Conservation (phyloP, 495 filamentous ascomycete genomes). For the Penicillium manginii region DNA sequence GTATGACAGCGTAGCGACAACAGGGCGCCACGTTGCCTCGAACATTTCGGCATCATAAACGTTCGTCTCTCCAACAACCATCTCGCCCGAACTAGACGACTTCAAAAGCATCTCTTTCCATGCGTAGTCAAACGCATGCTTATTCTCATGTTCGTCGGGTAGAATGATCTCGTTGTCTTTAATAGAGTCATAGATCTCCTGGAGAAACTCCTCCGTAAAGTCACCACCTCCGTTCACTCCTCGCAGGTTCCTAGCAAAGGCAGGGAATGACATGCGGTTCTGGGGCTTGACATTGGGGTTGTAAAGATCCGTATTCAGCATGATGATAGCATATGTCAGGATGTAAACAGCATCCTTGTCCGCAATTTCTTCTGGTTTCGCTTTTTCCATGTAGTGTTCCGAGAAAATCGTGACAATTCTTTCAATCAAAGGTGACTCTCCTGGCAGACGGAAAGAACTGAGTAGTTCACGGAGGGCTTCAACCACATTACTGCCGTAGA, state of each 20-base stretch:
- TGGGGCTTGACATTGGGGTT: constrained; percentile 85
- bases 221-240: constrained; percentile 86
- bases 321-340: constrained; percentile 93
- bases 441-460: constrained; percentile 91
- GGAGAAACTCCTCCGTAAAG: constrained; percentile 83
- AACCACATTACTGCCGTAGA: constrained; percentile 81
- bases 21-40: constrained; percentile 90
- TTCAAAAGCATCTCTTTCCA: constrained; percentile 95
- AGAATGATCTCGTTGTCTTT: constrained; percentile 93
- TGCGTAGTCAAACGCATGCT: constrained; percentile 93
- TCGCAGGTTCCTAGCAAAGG: constrained; percentile 86
- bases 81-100: constrained; percentile 70
- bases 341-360: constrained; percentile 90
- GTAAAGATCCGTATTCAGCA: constrained; percentile 93
- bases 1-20: constrained; percentile 92
- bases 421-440: constrained; percentile 91
- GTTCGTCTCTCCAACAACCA: constrained; percentile 87
- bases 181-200: constrained; percentile 89
- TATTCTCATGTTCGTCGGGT: constrained; percentile 95
- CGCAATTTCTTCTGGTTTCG: constrained; percentile 72
- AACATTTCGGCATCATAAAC: constrained; percentile 98
- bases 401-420: constrained; percentile 86
- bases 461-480: constrained; percentile 87
- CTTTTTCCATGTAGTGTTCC: constrained; percentile 80
- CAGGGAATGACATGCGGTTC: constrained; percentile 77